phyloP scores from a whole-genome alignment of 2,329 filamentous ascomycete species.

The Gnomoniopsis sp. region DNA sequence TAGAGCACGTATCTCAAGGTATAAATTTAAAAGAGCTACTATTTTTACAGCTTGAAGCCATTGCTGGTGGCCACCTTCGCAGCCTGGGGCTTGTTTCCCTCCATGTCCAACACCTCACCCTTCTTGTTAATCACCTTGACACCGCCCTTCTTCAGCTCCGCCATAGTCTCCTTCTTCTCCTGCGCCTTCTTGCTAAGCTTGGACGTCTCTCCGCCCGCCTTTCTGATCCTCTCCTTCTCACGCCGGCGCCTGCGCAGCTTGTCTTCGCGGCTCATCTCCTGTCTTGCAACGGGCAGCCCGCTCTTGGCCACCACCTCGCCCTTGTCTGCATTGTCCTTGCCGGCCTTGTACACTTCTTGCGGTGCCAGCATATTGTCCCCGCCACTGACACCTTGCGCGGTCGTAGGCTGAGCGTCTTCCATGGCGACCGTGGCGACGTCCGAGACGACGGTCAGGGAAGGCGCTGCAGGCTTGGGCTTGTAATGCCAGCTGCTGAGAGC shows the following conservation, averaged over 20 bases:
- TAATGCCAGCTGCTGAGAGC: conserved; percentile 92
- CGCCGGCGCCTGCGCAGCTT: conserved; percentile 72
- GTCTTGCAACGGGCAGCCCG: conserved; percentile 72
- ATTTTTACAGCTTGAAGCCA: conserved; percentile 58
- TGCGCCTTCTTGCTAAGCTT: conserved; percentile 57
- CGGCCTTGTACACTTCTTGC: conserved; percentile 89
- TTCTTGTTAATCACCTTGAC: conserved; percentile 91
- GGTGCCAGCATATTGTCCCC: conserved; percentile 78
- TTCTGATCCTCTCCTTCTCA: conserved; percentile 81
- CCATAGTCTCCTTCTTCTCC: conserved; percentile 46
- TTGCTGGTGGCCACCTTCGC: conserved; percentile 50
- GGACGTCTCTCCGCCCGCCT: conserved; percentile 53
- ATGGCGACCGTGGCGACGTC: conserved; percentile 90
- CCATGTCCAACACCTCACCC: conserved; percentile 78
- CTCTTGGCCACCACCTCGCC: conserved; percentile 75
- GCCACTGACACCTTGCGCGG: conserved; percentile 68
- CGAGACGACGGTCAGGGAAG: conserved; percentile 80
- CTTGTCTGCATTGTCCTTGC: conserved; percentile 58
- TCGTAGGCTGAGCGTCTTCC: conserved; percentile 91
- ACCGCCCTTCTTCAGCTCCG: conserved; percentile 60
- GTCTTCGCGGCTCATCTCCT: conserved; percentile 87
- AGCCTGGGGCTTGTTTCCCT: conserved; percentile 70
- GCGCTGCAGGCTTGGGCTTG: conserved; percentile 79
- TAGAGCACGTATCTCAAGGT: neutral
- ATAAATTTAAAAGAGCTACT: neutral